Evolutionary conservation across 257 asterid species (phyloP).

Genomic region (Anisodus acutangulus): DNA sequence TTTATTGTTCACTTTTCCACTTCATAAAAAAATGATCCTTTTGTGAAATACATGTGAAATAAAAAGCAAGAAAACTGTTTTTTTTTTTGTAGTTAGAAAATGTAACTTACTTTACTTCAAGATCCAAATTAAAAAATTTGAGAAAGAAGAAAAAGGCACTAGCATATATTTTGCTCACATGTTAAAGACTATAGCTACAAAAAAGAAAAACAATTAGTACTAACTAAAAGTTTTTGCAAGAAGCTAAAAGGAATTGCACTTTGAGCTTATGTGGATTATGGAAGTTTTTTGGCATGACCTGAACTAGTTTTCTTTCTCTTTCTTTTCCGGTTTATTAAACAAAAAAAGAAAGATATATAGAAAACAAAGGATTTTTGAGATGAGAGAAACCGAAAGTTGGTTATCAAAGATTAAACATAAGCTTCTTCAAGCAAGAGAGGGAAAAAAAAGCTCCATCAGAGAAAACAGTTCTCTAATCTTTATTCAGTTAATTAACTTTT

Average conservation of each 20-base stretch:
- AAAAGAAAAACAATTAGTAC: not conserved
- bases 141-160: not conserved
- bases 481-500: constrained; percentile 2
- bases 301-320: not conserved
- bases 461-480: not conserved
- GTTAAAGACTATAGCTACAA: not conserved
- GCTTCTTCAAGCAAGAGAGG: not conserved
- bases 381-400: not conserved
- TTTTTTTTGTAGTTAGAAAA: not conserved
- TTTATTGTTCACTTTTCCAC: not conserved
- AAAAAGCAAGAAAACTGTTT: constrained; percentile 1
- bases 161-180: not conserved
- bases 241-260: not conserved
- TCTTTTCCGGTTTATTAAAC: not conserved
- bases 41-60: not conserved
- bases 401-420: not conserved
- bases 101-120: not conserved
- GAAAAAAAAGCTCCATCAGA: not conserved
- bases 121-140: not conserved
- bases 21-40: not conserved
- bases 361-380: not conserved
- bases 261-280: not conserved
- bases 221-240: not conserved
- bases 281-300: not conserved
- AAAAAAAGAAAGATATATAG: not conserved